Evolutionary conservation across 306 rosid genomes (phyloP).

Genomic region (Trifolium pratense): DNA sequence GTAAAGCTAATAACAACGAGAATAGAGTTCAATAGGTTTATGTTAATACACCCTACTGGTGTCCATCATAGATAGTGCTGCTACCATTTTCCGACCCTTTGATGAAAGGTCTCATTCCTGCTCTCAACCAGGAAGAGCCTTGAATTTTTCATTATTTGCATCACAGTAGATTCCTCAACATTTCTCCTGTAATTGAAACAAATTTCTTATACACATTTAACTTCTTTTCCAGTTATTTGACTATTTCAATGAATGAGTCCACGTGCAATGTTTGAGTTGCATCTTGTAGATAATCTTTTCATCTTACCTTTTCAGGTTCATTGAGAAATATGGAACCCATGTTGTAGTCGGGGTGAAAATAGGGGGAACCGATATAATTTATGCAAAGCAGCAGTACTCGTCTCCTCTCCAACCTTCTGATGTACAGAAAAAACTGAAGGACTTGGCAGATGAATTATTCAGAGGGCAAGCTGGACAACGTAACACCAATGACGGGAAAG

Average conservation of each 20-base stretch:
- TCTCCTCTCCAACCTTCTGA: constrained; percentile 73
- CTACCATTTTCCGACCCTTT: not conserved
- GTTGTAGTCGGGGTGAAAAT: constrained; percentile 72
- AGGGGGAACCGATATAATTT: constrained; percentile 79
- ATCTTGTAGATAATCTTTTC: constrained; percentile 9
- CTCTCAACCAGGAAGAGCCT: not conserved
- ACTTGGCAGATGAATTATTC: constrained; percentile 66
- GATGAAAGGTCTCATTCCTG: not conserved
- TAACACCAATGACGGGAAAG: constrained; percentile 39
- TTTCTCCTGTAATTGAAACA: not conserved
- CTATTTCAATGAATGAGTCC: not conserved
- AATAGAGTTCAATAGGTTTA: not conserved
- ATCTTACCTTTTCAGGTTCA: constrained; percentile 58
- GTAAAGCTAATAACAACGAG: not conserved
- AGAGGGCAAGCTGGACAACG: constrained; percentile 43
- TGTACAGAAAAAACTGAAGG: constrained; percentile 72
- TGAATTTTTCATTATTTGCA: constrained; percentile 1
- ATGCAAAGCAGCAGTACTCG: constrained; percentile 72
- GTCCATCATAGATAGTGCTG: constrained; percentile 6
- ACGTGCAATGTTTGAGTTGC: constrained; percentile 6
- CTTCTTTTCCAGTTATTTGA: constrained; percentile 18
- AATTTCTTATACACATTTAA: not conserved
- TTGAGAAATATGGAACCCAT: constrained; percentile 80
- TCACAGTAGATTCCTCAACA: not conserved
- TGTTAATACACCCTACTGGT: not conserved